phyloP scores from a whole-genome alignment of 2,329 filamentous ascomycete species.

The Penicillium decumbens region DNA sequence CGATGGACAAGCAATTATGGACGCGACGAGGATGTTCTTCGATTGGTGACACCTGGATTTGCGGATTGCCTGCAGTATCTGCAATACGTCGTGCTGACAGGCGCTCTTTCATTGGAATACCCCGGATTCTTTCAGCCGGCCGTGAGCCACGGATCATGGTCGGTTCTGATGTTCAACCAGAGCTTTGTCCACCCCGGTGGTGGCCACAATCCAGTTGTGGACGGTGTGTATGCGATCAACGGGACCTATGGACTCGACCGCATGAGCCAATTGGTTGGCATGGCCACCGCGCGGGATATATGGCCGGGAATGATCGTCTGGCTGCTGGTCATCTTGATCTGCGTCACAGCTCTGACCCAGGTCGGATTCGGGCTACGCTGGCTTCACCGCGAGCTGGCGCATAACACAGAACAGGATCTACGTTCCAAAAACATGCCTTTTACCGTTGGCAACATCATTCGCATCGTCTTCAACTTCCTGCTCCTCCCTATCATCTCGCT shows the following conservation, averaged over 20 bases:
- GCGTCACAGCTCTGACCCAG: slow-evolving; percentile 66
- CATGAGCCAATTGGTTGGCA: slow-evolving; percentile 76
- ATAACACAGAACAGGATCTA: slow-evolving; percentile 77
- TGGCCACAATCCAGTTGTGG: slow-evolving; percentile 63
- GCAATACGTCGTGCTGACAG: slow-evolving; percentile 83
- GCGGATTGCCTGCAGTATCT: slow-evolving; percentile 96
- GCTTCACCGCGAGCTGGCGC: slow-evolving; percentile 66
- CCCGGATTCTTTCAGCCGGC: slow-evolving; percentile 93
- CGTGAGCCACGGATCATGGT: slow-evolving; percentile 83
- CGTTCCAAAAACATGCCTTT: slow-evolving; percentile 90
- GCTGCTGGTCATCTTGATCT: slow-evolving; percentile 70
- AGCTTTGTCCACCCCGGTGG: slow-evolving; percentile 70
- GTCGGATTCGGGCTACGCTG: slow-evolving; percentile 71
- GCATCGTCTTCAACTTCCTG: slow-evolving; percentile 89
- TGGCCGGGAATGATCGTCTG: slow-evolving; percentile 95
- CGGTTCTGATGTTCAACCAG: slow-evolving; percentile 84
- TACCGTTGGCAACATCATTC: slow-evolving; percentile 69
- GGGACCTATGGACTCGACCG: slow-evolving; percentile 73
- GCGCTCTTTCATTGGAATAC: slow-evolving; percentile 80
- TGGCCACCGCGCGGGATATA: slow-evolving; percentile 69
- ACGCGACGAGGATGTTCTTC: slow-evolving; percentile 82
- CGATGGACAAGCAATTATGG: slow-evolving; percentile 98
- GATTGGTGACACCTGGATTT: slow-evolving; percentile 91
- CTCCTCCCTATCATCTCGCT: slow-evolving; percentile 79
- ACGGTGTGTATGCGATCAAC: slow-evolving; percentile 82